A percentile compares a stretch with the other conserved stretches of the same genome.
Conservation (phyloP, 2,329 filamentous ascomycete species). For the Pestalotiopsis sp. region DNA sequence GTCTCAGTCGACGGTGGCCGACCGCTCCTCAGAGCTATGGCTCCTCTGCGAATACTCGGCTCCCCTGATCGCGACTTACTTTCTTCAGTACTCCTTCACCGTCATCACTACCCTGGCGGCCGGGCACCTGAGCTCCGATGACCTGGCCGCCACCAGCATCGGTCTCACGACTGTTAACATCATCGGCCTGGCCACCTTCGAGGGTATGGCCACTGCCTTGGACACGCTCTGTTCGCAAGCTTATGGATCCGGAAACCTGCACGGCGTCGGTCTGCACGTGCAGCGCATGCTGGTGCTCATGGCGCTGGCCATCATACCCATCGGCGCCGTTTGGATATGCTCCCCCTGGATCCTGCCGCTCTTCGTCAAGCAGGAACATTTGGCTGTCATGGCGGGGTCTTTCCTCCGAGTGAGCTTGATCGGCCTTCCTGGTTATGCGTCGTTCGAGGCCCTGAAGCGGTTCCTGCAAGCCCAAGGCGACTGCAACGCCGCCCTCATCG, state of each 20-base stretch:
- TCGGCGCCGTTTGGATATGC: slow-evolving; percentile 50
- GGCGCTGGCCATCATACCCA: slow-evolving; percentile 47
- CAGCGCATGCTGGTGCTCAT: slow-evolving; percentile 56
- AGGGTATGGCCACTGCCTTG: slow-evolving; percentile 53
- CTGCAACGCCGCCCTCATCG: slow-evolving; percentile 50
- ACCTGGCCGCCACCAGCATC: slow-evolving; percentile 53
- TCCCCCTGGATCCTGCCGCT: slow-evolving; percentile 48
- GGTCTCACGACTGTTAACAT: slow-evolving; percentile 58
- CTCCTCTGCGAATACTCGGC: slow-evolving; percentile 41
- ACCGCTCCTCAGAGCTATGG: slow-evolving; percentile 25
- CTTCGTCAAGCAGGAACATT: slow-evolving; percentile 47
- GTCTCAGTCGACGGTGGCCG: neutral
- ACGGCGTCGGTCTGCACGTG: slow-evolving; percentile 52
- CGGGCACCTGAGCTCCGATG: slow-evolving; percentile 53
- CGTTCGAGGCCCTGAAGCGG: slow-evolving; percentile 56
- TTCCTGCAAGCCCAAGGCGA: slow-evolving; percentile 58
- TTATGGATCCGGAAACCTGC: slow-evolving; percentile 49
- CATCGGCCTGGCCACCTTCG: slow-evolving; percentile 51
- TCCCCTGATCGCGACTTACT: slow-evolving; percentile 54
- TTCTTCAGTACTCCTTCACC: slow-evolving; percentile 56
- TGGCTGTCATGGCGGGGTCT: slow-evolving; percentile 50
- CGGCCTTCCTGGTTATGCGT: slow-evolving; percentile 54
- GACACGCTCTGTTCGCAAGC: slow-evolving; percentile 55
- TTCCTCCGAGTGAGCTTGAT: slow-evolving; percentile 52
- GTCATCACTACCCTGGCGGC: slow-evolving; percentile 54